Evolutionary conservation across 2,329 filamentous ascomycete genomes (phyloP).

Genomic region (Diaporthe capsici): DNA sequence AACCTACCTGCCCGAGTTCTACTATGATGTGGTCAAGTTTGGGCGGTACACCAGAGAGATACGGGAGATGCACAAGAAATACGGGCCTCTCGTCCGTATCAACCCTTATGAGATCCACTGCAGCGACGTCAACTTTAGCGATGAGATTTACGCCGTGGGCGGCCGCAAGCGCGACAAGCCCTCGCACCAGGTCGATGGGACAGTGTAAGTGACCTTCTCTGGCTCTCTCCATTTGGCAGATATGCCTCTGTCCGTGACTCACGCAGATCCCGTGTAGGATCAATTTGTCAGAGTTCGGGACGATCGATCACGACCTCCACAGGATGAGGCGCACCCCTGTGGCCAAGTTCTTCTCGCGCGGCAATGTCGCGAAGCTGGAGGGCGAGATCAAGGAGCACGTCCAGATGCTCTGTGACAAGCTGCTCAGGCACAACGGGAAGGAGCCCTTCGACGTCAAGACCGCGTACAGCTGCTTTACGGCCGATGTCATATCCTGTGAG

Average conservation of each 20-base stretch:
- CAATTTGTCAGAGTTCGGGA: slow-evolving; percentile 34
- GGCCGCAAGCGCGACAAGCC: slow-evolving; percentile 43
- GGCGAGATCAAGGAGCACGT: slow-evolving; percentile 43
- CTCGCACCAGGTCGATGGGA: slow-evolving; percentile 35
- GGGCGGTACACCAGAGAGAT: slow-evolving; percentile 50
- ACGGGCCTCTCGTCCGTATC: slow-evolving; percentile 54
- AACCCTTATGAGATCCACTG: slow-evolving; percentile 52
- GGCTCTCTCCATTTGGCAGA: too few species aligned
- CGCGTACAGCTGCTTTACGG: slow-evolving; percentile 39
- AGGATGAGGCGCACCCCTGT: slow-evolving; percentile 41
- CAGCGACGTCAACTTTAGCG: slow-evolving; percentile 49
- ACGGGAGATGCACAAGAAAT: slow-evolving; percentile 51
- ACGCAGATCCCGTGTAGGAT: neutral
- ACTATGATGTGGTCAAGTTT: slow-evolving; percentile 48
- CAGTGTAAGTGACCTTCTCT: slow-evolving; percentile 23
- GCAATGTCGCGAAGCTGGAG: slow-evolving; percentile 43
- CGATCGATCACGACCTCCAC: slow-evolving; percentile 44
- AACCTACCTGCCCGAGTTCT: slow-evolving; percentile 52
- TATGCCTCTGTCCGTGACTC: neutral
- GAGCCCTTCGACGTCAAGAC: slow-evolving; percentile 38
- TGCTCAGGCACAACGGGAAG: slow-evolving; percentile 34
- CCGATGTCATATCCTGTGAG: slow-evolving; percentile 39
- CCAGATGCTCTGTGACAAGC: slow-evolving; percentile 42
- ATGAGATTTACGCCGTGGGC: slow-evolving; percentile 44
- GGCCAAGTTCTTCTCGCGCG: slow-evolving; percentile 44